These are phyloP conservation scores for Escovopsis sp. DNA, from an alignment of 2,329 filamentous ascomycete genomes.

Conservation along the genomic window DNA sequence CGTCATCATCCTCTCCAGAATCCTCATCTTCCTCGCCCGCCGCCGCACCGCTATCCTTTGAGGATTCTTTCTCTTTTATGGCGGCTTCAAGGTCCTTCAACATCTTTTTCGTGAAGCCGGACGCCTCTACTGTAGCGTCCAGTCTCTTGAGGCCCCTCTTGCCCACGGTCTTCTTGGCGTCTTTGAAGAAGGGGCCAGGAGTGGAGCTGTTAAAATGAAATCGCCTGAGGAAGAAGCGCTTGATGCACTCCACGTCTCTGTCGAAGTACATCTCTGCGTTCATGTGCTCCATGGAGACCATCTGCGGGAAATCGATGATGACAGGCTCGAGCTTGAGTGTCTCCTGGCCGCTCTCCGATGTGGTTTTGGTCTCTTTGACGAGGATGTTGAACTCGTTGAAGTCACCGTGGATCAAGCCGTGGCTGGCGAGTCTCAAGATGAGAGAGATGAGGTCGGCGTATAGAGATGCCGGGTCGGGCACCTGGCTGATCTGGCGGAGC, in stretches of 20 bases:
- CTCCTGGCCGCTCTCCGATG: constrained; percentile 26
- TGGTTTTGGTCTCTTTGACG: constrained; percentile 55
- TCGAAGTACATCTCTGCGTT: constrained; percentile 98
- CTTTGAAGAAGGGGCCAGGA: constrained; percentile 71
- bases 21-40: constrained; percentile 13
- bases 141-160: constrained; percentile 53
- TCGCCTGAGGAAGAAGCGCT: constrained; percentile 78
- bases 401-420: constrained; percentile 91
- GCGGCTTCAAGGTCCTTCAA: constrained; percentile 84
- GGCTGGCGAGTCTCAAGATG: constrained; percentile 67
- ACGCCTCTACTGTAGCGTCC: constrained; percentile 81
- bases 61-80: constrained; percentile 60
- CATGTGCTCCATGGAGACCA: constrained; percentile 84
- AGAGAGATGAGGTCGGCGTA: constrained; percentile 86
- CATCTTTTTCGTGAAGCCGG: constrained; percentile 95
- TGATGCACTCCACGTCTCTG: constrained; percentile 87
- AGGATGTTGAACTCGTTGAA: constrained; percentile 99
- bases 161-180: constrained; percentile 61
- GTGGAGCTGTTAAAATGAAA: constrained; percentile 78
- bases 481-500: constrained; percentile 69
- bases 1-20: constrained; percentile 17
- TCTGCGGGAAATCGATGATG: constrained; percentile 95
- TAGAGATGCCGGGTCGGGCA: constrained; percentile 70
- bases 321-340: constrained; percentile 52
- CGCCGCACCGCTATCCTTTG: constrained; percentile 20